Percentiles rank a stretch among this genome's conserved stretches.
phyloP scores from a whole-genome alignment of 768 basidiomycete species.

The Suillus subluteus region DNA sequence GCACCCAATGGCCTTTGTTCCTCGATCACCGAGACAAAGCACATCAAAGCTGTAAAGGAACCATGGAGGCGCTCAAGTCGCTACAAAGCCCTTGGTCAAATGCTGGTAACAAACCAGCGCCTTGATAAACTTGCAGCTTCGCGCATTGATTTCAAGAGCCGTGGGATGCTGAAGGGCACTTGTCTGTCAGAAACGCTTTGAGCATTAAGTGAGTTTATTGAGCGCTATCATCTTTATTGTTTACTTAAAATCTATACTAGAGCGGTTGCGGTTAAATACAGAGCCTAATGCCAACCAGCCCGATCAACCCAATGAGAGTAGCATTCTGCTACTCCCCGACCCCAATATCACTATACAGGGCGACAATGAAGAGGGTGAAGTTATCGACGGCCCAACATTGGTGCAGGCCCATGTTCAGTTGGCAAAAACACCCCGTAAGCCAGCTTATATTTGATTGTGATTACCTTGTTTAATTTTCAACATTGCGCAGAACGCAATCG shows the following conservation, averaged over 20 bases:
- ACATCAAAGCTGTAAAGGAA: constrained; percentile 26
- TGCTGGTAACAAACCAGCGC: constrained; percentile 31
- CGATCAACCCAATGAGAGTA: no score
- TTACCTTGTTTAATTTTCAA: no score
- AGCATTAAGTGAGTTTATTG: no score
- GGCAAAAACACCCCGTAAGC: background rate
- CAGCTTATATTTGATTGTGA: background rate
- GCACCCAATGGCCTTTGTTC: constrained; percentile 32
- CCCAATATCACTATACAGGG: no score
- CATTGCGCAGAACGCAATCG: no score
- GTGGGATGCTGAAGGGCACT: background rate
- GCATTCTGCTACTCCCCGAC: no score
- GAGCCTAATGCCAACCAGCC: no score
- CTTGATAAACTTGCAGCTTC: constrained; percentile 32
- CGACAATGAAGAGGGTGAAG: background rate
- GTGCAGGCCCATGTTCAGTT: background rate
- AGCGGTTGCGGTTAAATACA: background rate
- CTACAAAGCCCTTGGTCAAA: constrained; percentile 34
- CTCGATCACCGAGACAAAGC: constrained; percentile 25
- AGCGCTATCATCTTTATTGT: background rate
- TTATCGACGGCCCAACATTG: background rate
- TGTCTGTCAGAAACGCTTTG: no score
- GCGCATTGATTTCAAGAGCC: constrained; percentile 19
- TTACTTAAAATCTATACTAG: background rate
- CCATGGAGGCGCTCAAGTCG: constrained; percentile 39